Base-by-base conservation (phyloP, 352 stramenopile genomes). In the Globisporangium barbulae region DNA sequence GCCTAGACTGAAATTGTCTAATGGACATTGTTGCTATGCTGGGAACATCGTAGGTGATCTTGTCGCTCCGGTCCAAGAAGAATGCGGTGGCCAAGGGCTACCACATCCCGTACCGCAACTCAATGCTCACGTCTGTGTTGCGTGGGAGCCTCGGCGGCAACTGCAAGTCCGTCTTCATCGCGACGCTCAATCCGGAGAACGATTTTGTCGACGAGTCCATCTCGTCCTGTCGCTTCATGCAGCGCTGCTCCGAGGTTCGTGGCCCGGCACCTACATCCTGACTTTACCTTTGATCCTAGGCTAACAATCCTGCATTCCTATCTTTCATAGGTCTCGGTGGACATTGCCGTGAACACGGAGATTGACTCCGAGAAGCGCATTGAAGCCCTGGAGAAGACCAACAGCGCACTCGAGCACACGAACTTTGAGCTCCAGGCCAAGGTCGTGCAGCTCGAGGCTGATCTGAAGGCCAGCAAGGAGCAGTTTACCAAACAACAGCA, bases 141-240 rank as follows among this genome's bases (percentile, higher is more conserved):
- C 81, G 96, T 21, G 96, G 98, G 39, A 96, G 76, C 59, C 76
- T 99, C 7, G 97, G 97, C 8, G 97, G 96, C 37, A 99, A 99
- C 75, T 98, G 95, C 81, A 98, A 98, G 69, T 98, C 96, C 4
- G 86, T 97, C 0, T 98, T 99, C 81, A 95, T 99, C 63, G 96
- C 96, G 8, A 98, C 91, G 12, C 84, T 99, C 21, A 98, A 96
- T 62, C 83, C 90, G 0, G 96, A 99, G 63, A 76, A 61, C 53
- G 79, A 87, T 53, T 93, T 90, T 49, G 53, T 81, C 6, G 81
- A 96, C 59, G 97, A 99, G 65, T 97, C 90, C 33, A 98, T 99
- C 58, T 97, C 89, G 2, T 99, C 94, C 22, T 98, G 95, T 65
- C 85, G 96, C 37, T 99, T 99, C 66, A 97, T 97, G 70, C 94